A percentile compares a stretch with the other conserved stretches of the same genome.
Evolutionary conservation across 169 alveolate genomes (phyloP).

Genomic region (Ichthyophthirius multifiliis): DNA sequence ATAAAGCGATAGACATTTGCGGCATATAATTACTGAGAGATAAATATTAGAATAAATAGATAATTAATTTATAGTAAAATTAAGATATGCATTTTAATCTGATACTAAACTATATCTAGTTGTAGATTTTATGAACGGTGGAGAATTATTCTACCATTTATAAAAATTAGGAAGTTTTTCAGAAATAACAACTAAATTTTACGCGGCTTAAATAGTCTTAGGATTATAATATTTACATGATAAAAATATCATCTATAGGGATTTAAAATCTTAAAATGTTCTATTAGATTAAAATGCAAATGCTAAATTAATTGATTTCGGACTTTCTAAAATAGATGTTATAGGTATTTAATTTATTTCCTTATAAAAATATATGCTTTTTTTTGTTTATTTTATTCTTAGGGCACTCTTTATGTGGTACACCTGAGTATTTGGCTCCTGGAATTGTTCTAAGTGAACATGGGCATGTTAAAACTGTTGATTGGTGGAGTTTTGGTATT

Average conservation of each 20-base stretch:
- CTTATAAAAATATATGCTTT: slow-evolving; percentile 48
- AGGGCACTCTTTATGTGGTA: slow-evolving; percentile 51
- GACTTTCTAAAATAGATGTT: slow-evolving; percentile 64
- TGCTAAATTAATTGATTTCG: slow-evolving; percentile 79
- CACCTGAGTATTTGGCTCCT: slow-evolving; percentile 66
- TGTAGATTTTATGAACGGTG: slow-evolving; percentile 81
- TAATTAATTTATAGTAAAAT: slow-evolving; percentile 69
- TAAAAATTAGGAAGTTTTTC: slow-evolving; percentile 48
- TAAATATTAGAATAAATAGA: slow-evolving; percentile 60
- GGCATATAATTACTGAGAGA: slow-evolving; percentile 65
- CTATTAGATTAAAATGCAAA: slow-evolving; percentile 77
- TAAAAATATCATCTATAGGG: slow-evolving; percentile 71
- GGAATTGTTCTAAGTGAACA: slow-evolving; percentile 46
- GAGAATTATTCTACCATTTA: slow-evolving; percentile 76
- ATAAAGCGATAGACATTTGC: slow-evolving; percentile 27
- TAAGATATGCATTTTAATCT: slow-evolving; percentile 77
- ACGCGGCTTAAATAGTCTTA: slow-evolving; percentile 69
- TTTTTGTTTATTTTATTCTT: neutral
- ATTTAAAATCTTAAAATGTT: slow-evolving; percentile 81
- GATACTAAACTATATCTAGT: slow-evolving; percentile 68
- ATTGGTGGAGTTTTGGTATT: slow-evolving; percentile 62
- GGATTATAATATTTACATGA: slow-evolving; percentile 73
- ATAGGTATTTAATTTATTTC: slow-evolving; percentile 26
- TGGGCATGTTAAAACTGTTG: slow-evolving; percentile 54
- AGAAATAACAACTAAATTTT: slow-evolving; percentile 60